Percentiles rank a stretch among this genome's conserved stretches.
Conservation (phyloP, 345 rosid species). For the Syzygium aqueum region DNA sequence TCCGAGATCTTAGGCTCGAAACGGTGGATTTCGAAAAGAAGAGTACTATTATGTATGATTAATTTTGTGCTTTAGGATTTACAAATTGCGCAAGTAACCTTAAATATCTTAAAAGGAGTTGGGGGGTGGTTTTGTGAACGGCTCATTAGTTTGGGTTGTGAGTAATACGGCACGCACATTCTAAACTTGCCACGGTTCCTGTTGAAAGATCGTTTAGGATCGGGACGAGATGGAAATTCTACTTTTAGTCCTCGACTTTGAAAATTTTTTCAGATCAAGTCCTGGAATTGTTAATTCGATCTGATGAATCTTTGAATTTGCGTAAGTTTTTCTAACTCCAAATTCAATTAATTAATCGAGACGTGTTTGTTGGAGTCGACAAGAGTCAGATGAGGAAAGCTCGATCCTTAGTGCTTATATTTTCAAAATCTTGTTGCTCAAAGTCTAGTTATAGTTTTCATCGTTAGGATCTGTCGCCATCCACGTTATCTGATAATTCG, state of each 20-base stretch:
- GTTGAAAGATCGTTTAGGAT: neutral
- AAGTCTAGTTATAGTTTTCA: fast-evolving
- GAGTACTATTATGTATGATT: neutral
- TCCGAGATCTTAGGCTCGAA: neutral
- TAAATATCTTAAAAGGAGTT: neutral
- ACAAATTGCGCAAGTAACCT: neutral
- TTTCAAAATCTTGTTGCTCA: neutral
- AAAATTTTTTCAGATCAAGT: neutral
- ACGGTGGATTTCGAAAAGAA: neutral
- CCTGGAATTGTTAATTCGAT: neutral
- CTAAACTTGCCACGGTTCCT: neutral
- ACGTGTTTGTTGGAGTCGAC: neutral
- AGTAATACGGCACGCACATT: neutral
- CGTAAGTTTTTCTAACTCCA: neutral
- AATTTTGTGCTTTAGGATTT: neutral
- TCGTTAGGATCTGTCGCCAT: neutral
- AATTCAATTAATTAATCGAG: neutral
- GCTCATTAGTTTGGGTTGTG: neutral
- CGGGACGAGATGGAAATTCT: neutral
- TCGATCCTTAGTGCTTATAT: neutral
- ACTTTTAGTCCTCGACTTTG: neutral
- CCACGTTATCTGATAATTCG: too few relatives aligned
- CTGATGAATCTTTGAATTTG: neutral
- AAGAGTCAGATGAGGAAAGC: neutral
- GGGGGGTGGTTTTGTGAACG: neutral